phyloP scores from a whole-genome alignment of 495 filamentous ascomycete genomes.

The Bryoglossum gracile region DNA sequence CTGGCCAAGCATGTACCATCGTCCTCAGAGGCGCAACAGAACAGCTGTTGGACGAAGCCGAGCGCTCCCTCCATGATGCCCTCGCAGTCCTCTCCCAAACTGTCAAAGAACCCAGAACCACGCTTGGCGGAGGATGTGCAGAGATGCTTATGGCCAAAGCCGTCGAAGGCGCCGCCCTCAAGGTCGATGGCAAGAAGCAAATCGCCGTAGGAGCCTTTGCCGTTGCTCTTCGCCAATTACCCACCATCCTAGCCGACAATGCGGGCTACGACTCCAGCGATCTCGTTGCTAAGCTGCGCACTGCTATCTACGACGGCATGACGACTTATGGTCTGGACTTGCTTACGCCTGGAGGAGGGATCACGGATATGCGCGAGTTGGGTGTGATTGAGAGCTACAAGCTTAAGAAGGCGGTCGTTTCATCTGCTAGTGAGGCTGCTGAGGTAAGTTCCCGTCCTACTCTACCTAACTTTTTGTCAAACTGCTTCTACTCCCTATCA shows the following conservation, averaged over 20 bases:
- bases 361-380: slow-evolving; percentile 91
- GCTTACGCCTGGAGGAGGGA: slow-evolving; percentile 81
- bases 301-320: slow-evolving; percentile 90
- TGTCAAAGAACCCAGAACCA: slow-evolving; percentile 87
- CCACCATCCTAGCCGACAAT: slow-evolving; percentile 95
- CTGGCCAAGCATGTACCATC: slow-evolving; percentile 92
- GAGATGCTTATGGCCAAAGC: slow-evolving; percentile 99
- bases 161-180: slow-evolving; percentile 87
- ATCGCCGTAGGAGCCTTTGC: slow-evolving; percentile 88
- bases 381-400: slow-evolving; percentile 98
- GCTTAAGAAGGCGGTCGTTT: slow-evolving; percentile 93
- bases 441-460: slow-evolving; percentile 56
- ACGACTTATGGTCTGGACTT: slow-evolving; percentile 86
- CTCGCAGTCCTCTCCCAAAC: slow-evolving; percentile 96
- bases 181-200: slow-evolving; percentile 93
- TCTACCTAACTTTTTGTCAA: background rate
- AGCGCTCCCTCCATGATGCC: slow-evolving; percentile 92
- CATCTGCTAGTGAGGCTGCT: slow-evolving; percentile 88
- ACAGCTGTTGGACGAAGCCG: slow-evolving; percentile 93
- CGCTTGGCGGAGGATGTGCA: slow-evolving; percentile 89
- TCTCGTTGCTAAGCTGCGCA: slow-evolving; percentile 81
- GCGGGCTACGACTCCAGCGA: slow-evolving; percentile 93
- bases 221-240: slow-evolving; percentile 80
- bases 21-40: slow-evolving; percentile 94
- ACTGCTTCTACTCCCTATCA: too few relatives aligned